Evolutionary conservation across 768 basidiomycete species (phyloP), one percentile per base, ranked within the genome.

Genomic region (Lepiota brunneoincarnata): DNA sequence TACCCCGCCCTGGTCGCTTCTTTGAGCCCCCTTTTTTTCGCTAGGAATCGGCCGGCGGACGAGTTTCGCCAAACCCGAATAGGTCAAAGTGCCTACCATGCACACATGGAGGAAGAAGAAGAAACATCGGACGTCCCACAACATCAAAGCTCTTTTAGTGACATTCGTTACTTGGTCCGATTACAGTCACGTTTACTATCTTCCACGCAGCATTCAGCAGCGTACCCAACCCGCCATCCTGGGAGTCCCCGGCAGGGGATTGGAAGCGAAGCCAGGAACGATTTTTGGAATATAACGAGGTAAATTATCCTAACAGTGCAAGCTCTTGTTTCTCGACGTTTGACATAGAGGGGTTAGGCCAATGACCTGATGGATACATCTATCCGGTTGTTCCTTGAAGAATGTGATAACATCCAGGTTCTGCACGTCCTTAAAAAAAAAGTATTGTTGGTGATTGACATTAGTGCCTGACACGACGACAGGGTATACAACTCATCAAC

Each of bases 331-430:
- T 12, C 3, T 24, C 21, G 15, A 20, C 37, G n/a, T 6, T 10
- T 21, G 11, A 7, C 17, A 14, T 24, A 26, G 20, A 18, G 45
- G 20, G 49, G 14, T 6, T 53, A 91, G 89, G 78, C 82, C 40
- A 69, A 69, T n/a, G 78, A 78, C 46, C 61, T 91, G 44, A 84
- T 89, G 80, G 89, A 91, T 39, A 82, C 79, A 4, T 74, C 82
- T 11, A 72, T 91, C 48, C 78, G 90, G 15, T 70, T 76, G 14
- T 79, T 87, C 51, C 75, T 88, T 4, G 90, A 93, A 63, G 89
- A 90, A 59, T 89, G 87, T 62, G 79, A 91, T 63, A 78, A 79
- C 48, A 73, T 86, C 12, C 90, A 91, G 80, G 89, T 87, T 46
- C 15, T 35, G n/a, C 40, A 49, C 43, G 43, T 35, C 40, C 24